Conservation (phyloP, 495 filamentous ascomycete species). For the Ascobolus immersus region DNA sequence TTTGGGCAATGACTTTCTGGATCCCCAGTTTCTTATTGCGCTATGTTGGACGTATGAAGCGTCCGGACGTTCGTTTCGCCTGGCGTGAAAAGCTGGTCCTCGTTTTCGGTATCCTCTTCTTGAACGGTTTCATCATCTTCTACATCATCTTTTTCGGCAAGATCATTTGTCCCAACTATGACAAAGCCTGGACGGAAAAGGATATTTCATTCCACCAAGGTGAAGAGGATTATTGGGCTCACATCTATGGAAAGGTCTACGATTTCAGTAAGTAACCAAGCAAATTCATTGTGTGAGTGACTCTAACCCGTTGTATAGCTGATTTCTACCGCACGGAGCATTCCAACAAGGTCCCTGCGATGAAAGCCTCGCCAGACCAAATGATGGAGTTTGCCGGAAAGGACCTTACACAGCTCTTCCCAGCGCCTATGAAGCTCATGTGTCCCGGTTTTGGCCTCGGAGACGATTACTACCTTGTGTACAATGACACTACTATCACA, state of each 20-base stretch:
- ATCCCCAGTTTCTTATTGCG: constrained; percentile 64
- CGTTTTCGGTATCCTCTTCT: constrained; percentile 47
- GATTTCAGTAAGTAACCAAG: constrained; percentile 32
- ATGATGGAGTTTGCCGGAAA: constrained; percentile 59
- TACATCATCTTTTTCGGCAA: constrained; percentile 73
- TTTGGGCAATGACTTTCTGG: constrained; percentile 82
- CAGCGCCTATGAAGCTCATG: constrained; percentile 45
- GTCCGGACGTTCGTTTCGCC: constrained; percentile 85
- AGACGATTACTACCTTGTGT: constrained; percentile 24
- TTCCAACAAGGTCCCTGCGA: constrained; percentile 40
- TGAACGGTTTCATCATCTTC: constrained; percentile 72
- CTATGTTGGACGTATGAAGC: constrained; percentile 83
- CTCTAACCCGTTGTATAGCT: constrained; percentile 11
- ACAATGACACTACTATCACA: constrained; percentile 32
- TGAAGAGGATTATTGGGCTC: constrained; percentile 61
- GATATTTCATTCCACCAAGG: constrained; percentile 49
- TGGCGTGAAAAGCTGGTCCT: constrained; percentile 90
- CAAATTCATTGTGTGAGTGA: background rate
- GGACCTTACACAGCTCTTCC: constrained; percentile 64
- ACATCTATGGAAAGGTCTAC: constrained; percentile 70
- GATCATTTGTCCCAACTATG: constrained; percentile 66
- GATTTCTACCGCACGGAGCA: constrained; percentile 75
- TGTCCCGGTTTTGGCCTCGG: constrained; percentile 41
- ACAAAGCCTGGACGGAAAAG: constrained; percentile 61
- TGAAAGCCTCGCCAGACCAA: constrained; percentile 30